Evolutionary conservation across 2,329 filamentous ascomycete species (phyloP).

Genomic region (Paecilomyces dactylethromorphus): DNA sequence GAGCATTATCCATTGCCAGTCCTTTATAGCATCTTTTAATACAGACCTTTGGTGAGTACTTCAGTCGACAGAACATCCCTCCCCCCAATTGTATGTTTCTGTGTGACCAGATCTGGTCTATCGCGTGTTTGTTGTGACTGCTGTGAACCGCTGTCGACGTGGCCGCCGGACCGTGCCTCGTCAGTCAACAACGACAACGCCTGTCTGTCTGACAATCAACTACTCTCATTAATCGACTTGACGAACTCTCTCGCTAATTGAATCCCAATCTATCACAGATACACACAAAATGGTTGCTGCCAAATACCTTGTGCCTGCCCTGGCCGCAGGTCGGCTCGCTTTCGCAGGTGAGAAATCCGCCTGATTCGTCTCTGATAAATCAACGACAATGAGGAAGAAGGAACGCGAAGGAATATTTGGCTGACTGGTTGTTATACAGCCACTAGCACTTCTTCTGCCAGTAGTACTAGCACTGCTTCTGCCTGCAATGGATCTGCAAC

Average conservation of each 20-base stretch:
- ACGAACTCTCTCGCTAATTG: not conserved
- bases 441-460: no score
- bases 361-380: no score
- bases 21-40: conserved; percentile 4
- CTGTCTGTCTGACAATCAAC: not conserved
- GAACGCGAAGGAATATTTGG: not conserved
- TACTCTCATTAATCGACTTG: not conserved
- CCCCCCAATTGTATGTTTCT: conserved; percentile 7
- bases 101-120: not conserved
- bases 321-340: conserved; percentile 48
- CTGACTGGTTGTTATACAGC: conserved; percentile 12
- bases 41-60: conserved; percentile 6
- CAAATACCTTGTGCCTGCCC: conserved; percentile 51
- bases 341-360: conserved; percentile 39
- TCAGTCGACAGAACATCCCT: not conserved
- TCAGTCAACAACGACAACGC: not conserved
- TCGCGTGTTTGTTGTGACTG: not conserved
- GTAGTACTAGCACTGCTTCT: no score
- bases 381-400: no score
- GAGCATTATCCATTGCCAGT: conserved; percentile 2
- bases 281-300: conserved; percentile 43
- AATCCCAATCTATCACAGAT: not conserved
- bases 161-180: not conserved
- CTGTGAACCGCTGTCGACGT: not conserved
- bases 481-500: conserved; percentile 11